Conservation (phyloP, 805 yeast species). For the Hyphopichia homilentoma region DNA sequence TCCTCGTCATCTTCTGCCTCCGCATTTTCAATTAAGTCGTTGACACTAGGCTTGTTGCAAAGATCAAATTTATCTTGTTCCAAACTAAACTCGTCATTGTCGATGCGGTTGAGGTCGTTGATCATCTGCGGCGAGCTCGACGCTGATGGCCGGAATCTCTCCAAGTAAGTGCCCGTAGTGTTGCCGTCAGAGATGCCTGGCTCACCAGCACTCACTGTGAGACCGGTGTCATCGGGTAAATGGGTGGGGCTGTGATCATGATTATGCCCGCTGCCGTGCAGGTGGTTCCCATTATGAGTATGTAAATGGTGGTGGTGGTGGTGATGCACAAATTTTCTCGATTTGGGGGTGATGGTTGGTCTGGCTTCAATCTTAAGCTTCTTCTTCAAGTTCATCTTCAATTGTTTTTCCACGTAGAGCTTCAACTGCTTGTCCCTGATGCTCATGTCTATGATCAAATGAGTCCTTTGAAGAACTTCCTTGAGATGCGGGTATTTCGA, state of each 20-base stretch:
- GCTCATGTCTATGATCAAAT: slow-evolving; percentile 65
- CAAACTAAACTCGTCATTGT: slow-evolving; percentile 28
- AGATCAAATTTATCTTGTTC: slow-evolving; percentile 34
- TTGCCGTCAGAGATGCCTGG: too few species aligned
- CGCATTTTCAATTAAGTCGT: slow-evolving; percentile 21
- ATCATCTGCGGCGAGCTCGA: slow-evolving; percentile 39
- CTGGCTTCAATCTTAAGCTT: slow-evolving; percentile 25
- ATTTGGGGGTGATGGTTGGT: slow-evolving; percentile 32
- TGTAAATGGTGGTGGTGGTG: background rate
- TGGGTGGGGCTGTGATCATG: too few species aligned
- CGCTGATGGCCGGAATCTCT: slow-evolving; percentile 30
- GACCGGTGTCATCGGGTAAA: too few species aligned
- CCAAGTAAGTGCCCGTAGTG: slow-evolving; percentile 8
- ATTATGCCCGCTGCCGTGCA: too few species aligned
- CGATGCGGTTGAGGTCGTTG: slow-evolving; percentile 26
- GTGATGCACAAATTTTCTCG: slow-evolving; percentile 17
- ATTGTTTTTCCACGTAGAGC: slow-evolving; percentile 31
- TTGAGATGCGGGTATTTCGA: slow-evolving; percentile 86
- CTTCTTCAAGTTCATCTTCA: slow-evolving; percentile 28
- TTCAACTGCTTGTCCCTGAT: slow-evolving; percentile 39
- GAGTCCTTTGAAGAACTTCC: slow-evolving; percentile 68
- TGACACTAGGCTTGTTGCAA: slow-evolving; percentile 17
- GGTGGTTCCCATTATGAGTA: slow-evolving; percentile 9
- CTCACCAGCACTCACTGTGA: too few species aligned
- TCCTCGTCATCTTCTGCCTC: slow-evolving; percentile 27